phyloP scores from a whole-genome alignment of 2,329 filamentous ascomycete genomes.

The Acephala macrosclerotiorum region DNA sequence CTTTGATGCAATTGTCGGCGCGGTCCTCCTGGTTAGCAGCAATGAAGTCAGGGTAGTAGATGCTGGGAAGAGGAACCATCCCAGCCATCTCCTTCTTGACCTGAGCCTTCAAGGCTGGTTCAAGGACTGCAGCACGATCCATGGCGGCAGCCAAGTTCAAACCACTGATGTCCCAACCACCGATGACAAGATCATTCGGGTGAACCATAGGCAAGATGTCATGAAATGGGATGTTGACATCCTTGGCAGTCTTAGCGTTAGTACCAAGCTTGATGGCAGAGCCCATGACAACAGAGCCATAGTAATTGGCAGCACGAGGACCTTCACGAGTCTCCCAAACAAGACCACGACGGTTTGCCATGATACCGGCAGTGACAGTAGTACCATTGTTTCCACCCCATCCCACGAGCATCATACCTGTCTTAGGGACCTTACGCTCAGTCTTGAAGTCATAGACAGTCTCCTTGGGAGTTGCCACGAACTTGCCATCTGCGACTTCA shows the following conservation, averaged over 20 bases:
- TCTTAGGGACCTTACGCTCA: conserved; percentile 89
- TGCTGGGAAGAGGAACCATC: conserved; percentile 88
- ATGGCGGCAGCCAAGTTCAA: conserved; percentile 90
- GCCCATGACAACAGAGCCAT: conserved; percentile 95
- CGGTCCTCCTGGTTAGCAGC: conserved; percentile 97
- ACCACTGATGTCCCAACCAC: conserved; percentile 96
- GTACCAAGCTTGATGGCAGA: conserved; percentile 97
- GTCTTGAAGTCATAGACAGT: conserved; percentile 97
- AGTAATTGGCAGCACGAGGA: conserved; percentile 88
- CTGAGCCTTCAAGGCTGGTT: conserved; percentile 89
- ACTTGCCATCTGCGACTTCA: conserved; percentile 72
- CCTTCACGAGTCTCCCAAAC: conserved; percentile 96
- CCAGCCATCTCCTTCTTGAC: conserved; percentile 92
- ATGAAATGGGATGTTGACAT: conserved; percentile 97
- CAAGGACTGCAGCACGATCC: conserved; percentile 94
- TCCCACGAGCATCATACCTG: conserved; percentile 96
- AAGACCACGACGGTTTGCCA: conserved; percentile 89
- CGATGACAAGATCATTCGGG: conserved; percentile 92
- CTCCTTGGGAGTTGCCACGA: conserved; percentile 85
- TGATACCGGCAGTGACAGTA: conserved; percentile 95
- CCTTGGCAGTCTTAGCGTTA: conserved; percentile 81
- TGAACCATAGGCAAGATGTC: conserved; percentile 95
- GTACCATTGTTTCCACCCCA: conserved; percentile 99
- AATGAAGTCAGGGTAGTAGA: conserved; percentile 99
- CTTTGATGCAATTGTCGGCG: conserved; percentile 88